These are phyloP conservation scores for Prunus padus DNA, from an alignment of 306 rosid species.

Conservation along the genomic window DNA sequence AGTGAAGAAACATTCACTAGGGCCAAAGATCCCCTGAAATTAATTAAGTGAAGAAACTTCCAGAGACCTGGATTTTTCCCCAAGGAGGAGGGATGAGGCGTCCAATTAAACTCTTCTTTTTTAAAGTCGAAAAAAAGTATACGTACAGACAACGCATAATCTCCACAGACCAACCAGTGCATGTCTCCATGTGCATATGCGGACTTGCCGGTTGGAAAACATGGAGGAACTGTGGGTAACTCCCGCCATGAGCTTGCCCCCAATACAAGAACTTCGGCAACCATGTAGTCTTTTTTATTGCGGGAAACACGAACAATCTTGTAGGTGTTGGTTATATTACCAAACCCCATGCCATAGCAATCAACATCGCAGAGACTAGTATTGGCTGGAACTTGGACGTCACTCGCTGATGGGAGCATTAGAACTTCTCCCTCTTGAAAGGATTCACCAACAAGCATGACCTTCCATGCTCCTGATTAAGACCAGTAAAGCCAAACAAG, in stretches of 20 bases:
- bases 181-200: not conserved
- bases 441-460: not conserved
- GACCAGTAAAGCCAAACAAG: not conserved
- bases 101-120: not conserved
- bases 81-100: not conserved
- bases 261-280: not conserved
- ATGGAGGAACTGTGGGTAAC: not conserved
- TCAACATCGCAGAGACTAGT: not conserved
- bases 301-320: not conserved
- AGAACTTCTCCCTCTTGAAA: no score
- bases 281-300: not conserved
- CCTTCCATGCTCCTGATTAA: not conserved
- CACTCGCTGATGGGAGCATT: no score
- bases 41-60: not conserved
- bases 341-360: constrained; percentile 5
- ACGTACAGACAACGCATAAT: not conserved
- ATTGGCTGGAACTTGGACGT: no score
- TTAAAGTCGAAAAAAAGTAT: not conserved
- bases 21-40: not conserved
- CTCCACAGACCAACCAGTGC: not conserved
- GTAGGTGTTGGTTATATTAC: not conserved
- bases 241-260: not conserved
- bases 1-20: not conserved
- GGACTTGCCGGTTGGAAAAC: not conserved
- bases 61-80: not conserved